Evolutionary conservation across 306 rosid species (phyloP).

Genomic region (Quercus glauca): DNA sequence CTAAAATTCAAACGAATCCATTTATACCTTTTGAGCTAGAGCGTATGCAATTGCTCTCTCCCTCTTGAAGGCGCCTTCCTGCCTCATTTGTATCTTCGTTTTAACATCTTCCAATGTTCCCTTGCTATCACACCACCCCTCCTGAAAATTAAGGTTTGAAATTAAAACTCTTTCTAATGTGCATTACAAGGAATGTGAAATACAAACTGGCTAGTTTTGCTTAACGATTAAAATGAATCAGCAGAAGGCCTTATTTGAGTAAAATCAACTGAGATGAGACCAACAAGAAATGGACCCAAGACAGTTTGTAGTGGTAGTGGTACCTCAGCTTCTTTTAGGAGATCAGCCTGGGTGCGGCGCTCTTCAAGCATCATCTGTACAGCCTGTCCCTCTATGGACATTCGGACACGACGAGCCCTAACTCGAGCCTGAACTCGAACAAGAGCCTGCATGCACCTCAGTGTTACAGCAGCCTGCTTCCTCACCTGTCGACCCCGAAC

Average conservation of each 20-base stretch:
- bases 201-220: background rate
- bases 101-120: slow-evolving; percentile 80
- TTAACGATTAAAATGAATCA: background rate
- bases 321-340: slow-evolving; percentile 92
- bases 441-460: slow-evolving; percentile 97
- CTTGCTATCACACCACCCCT: slow-evolving; percentile 93
- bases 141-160: slow-evolving; percentile 40
- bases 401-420: slow-evolving; percentile 88
- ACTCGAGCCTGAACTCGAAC: slow-evolving; percentile 97
- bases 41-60: slow-evolving; percentile 94
- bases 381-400: slow-evolving; percentile 91
- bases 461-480: slow-evolving; percentile 95
- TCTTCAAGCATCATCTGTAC: slow-evolving; percentile 74
- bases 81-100: slow-evolving; percentile 79
- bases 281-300: background rate
- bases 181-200: background rate
- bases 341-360: slow-evolving; percentile 62
- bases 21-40: slow-evolving; percentile 82
- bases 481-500: slow-evolving; percentile 93
- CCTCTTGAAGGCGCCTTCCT: slow-evolving; percentile 91
- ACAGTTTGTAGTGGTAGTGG: background rate
- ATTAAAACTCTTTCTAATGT: background rate
- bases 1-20: background rate
- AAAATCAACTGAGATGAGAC: background rate
- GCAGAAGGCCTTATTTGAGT: background rate